Percentiles rank a stretch among this genome's conserved stretches.
These are phyloP conservation scores for Syzygium oleosum DNA, from an alignment of 345 rosid genomes.

Conservation along the genomic window DNA sequence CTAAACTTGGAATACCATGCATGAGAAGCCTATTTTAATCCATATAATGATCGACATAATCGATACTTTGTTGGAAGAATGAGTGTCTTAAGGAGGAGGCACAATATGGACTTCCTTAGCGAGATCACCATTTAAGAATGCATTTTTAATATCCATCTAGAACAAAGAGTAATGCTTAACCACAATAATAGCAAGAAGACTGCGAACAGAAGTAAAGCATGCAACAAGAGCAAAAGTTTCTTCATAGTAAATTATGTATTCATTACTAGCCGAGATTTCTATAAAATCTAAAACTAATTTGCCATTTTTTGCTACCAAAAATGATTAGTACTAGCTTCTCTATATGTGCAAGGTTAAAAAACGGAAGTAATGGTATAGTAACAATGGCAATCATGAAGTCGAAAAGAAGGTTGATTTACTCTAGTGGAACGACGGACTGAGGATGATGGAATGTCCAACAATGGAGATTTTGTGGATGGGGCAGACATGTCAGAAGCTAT, in stretches of 20 bases:
- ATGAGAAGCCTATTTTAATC: neutral
- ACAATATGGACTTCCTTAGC: neutral
- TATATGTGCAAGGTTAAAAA: neutral
- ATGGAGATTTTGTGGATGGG: neutral
- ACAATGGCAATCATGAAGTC: neutral
- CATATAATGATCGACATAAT: neutral
- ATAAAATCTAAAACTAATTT: neutral
- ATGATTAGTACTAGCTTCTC: neutral
- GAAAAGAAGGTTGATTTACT: neutral
- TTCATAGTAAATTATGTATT: neutral
- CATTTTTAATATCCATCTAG: too few species aligned
- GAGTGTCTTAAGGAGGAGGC: neutral
- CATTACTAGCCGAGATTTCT: neutral
- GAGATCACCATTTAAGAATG: neutral
- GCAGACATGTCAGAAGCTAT: neutral
- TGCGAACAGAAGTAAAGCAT: neutral
- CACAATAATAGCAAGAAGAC: neutral
- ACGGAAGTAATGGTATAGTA: neutral
- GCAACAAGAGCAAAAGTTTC: neutral
- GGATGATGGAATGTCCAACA: neutral
- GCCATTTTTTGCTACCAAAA: neutral
- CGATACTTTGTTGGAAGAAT: neutral
- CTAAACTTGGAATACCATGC: neutral
- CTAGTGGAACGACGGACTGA: fast-evolving
- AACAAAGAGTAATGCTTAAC: too few species aligned